Evolutionary conservation across 116 monocot genomes (phyloP).

Genomic region (Iris pallida): DNA sequence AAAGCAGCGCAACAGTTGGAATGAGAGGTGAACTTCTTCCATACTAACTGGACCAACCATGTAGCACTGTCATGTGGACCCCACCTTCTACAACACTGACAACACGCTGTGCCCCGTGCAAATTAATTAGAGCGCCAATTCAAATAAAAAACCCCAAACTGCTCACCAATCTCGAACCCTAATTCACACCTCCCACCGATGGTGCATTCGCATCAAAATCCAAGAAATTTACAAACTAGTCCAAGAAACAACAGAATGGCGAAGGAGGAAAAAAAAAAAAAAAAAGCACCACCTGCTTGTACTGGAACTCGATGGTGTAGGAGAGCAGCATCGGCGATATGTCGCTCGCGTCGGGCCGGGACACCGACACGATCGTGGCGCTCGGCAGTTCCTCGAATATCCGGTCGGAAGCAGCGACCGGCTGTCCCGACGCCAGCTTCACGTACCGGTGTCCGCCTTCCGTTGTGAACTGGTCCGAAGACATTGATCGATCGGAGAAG

Average conservation of each 20-base stretch:
- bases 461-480: conserved; percentile 21
- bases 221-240: neutral
- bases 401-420: conserved; percentile 17
- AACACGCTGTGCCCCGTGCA: too few relatives aligned
- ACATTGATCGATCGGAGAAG: conserved; percentile 10
- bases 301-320: conserved; percentile 64
- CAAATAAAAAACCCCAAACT: too few relatives aligned
- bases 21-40: too few relatives aligned
- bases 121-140: too few relatives aligned
- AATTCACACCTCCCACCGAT: neutral
- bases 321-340: conserved; percentile 61
- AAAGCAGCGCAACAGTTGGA: too few relatives aligned
- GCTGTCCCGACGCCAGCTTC: conserved; percentile 53
- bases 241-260: too few relatives aligned
- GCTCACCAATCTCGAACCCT: neutral
- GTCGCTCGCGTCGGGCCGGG: conserved; percentile 60
- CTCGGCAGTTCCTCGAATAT: conserved; percentile 61
- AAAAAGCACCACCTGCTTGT: conserved; percentile 52
- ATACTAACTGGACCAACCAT: too few relatives aligned
- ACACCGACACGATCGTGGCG: conserved; percentile 53
- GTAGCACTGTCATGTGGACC: too few relatives aligned
- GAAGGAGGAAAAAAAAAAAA: neutral
- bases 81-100: too few relatives aligned
- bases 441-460: conserved; percentile 36
- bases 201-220: neutral